Conservation (phyloP, 768 basidiomycete species). For the Mrakia gelida region DNA sequence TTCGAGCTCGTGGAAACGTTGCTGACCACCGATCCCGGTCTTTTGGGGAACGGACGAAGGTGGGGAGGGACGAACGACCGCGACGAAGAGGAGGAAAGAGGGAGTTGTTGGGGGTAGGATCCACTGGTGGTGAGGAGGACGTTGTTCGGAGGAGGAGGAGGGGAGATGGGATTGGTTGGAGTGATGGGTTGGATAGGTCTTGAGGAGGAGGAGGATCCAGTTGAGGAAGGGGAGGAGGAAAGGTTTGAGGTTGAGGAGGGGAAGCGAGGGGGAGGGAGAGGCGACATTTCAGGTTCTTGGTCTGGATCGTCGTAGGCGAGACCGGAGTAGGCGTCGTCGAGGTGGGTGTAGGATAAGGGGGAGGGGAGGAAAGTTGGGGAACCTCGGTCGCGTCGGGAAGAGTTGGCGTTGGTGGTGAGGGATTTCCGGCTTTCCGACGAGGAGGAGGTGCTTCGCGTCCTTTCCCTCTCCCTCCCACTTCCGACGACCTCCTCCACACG, state of each 20-base stretch:
- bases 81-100: no score
- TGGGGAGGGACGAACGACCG: no score
- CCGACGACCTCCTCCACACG: not conserved
- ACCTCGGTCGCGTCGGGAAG: not conserved
- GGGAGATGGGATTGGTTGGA: not conserved
- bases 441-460: not conserved
- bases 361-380: not conserved
- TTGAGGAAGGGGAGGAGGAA: not conserved
- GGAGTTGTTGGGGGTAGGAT: not conserved
- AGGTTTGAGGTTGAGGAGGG: not conserved
- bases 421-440: not conserved
- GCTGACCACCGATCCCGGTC: conserved; percentile 14
- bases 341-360: conserved; percentile 3
- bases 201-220: not conserved
- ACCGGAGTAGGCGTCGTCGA: conserved; percentile 29
- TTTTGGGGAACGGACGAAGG: conserved; percentile 1
- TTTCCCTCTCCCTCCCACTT: not conserved
- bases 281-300: not conserved
- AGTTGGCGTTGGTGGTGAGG: not conserved
- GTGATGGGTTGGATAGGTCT: not conserved
- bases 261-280: not conserved
- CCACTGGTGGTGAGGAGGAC: no score
- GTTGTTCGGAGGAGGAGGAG: not conserved
- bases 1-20: conserved; percentile 18
- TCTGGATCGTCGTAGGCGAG: conserved; percentile 18